Evolutionary conservation across 2,329 filamentous ascomycete genomes (phyloP).

Genomic region (Boeremia lycopersici): DNA sequence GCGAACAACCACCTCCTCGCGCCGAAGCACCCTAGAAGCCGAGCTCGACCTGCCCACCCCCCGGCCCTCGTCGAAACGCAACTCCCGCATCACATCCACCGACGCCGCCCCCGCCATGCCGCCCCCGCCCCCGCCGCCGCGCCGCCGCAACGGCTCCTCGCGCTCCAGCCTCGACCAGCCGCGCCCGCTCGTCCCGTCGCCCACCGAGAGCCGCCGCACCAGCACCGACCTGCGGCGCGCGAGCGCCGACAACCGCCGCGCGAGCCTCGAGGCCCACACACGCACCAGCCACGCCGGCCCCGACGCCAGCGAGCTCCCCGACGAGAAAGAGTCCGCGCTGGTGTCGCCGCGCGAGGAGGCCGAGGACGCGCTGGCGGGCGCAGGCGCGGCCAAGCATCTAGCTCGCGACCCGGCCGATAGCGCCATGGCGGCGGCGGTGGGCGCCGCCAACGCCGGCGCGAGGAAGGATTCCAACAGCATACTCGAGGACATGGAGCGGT

Average conservation of each 20-base stretch:
- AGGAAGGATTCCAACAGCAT: slow-evolving; percentile 37
- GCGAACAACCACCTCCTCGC: slow-evolving; percentile 29
- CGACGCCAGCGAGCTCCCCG: slow-evolving; percentile 42
- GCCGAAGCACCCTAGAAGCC: slow-evolving; percentile 34
- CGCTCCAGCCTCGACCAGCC: slow-evolving; percentile 42
- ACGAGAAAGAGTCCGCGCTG: slow-evolving; percentile 30
- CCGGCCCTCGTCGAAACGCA: slow-evolving; percentile 38
- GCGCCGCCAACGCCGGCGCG: not conserved
- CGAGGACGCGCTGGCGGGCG: slow-evolving; percentile 22
- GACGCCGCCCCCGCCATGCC: slow-evolving; percentile 33
- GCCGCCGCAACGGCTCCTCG: slow-evolving; percentile 41
- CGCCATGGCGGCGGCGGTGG: not conserved
- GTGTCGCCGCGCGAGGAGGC: slow-evolving; percentile 38
- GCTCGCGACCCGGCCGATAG: too few species aligned
- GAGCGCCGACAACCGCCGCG: slow-evolving; percentile 37
- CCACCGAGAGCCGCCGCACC: slow-evolving; percentile 35
- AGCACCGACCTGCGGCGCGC: slow-evolving; percentile 32
- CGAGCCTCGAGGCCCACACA: slow-evolving; percentile 24
- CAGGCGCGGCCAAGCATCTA: not conserved
- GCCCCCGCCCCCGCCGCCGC: slow-evolving; percentile 40
- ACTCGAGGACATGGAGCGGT: slow-evolving; percentile 48
- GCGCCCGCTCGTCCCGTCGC: slow-evolving; percentile 32
- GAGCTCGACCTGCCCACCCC: slow-evolving; percentile 27
- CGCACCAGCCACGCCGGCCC: too few species aligned
- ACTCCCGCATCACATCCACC: slow-evolving; percentile 33